Evolutionary conservation across 148 eudicot species (phyloP).

Genomic region (Dysphania ambrosioides): DNA sequence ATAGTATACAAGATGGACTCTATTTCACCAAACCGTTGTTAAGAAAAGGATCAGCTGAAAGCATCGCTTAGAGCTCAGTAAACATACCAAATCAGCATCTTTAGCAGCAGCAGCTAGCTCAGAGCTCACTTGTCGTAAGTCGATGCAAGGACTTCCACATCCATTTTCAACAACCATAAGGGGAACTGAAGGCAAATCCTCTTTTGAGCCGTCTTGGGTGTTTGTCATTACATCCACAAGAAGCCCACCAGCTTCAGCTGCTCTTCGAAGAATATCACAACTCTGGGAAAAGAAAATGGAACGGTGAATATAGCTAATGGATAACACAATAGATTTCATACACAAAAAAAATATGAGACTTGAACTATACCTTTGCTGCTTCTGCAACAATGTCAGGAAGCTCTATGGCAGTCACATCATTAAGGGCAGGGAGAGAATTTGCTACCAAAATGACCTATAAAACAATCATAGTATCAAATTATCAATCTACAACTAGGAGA

Average conservation of each 20-base stretch:
- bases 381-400: conserved; percentile 97
- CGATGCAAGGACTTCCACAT: conserved; percentile 97
- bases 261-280: conserved; percentile 90
- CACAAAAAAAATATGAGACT: background rate
- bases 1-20: too few species aligned
- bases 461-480: conserved; percentile 4
- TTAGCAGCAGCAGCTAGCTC: conserved; percentile 95
- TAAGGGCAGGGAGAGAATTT: conserved; percentile 92
- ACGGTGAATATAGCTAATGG: background rate
- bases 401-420: conserved; percentile 94
- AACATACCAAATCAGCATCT: conserved; percentile 88
- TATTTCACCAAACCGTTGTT: too few species aligned
- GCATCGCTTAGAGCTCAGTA: background rate
- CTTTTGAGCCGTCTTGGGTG: conserved; percentile 52
- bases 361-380: conserved; percentile 76
- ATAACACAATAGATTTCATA: background rate
- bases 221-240: conserved; percentile 92
- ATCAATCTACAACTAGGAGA: background rate
- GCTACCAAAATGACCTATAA: conserved; percentile 92
- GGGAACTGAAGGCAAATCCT: conserved; percentile 59
- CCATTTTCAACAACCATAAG: conserved; percentile 98
- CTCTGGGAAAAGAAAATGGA: conserved; percentile 42
- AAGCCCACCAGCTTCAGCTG: conserved; percentile 97
- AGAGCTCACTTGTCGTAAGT: conserved; percentile 94
- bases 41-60: background rate